phyloP scores from a whole-genome alignment of 2,329 filamentous ascomycete genomes.

The Purpureocillium takamizusanense region DNA sequence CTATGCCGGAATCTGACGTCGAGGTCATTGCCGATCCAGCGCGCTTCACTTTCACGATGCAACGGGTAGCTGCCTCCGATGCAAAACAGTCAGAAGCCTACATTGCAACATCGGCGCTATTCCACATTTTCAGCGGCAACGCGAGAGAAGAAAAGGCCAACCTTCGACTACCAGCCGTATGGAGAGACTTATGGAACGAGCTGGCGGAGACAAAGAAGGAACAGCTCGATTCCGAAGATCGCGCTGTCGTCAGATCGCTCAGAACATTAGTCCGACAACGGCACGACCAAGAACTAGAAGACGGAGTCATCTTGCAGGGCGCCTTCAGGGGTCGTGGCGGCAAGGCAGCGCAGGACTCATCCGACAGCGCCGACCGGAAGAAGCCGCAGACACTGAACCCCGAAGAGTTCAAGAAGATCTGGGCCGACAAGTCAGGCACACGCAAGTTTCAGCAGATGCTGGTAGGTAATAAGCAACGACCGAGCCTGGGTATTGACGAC shows the following conservation, averaged over 20 bases:
- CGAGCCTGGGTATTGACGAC: background rate
- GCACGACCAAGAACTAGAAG: conserved; percentile 59
- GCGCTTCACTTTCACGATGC: conserved; percentile 64
- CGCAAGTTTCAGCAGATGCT: conserved; percentile 72
- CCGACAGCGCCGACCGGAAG: conserved; percentile 39
- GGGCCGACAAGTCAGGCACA: conserved; percentile 47
- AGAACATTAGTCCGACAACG: conserved; percentile 61
- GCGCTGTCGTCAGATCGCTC: conserved; percentile 57
- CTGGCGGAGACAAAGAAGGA: conserved; percentile 63
- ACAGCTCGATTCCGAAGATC: conserved; percentile 61
- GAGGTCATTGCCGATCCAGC: conserved; percentile 36
- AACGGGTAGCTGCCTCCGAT: conserved; percentile 62
- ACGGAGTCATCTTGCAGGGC: conserved; percentile 67
- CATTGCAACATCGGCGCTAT: conserved; percentile 72
- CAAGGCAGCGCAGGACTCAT: conserved; percentile 36
- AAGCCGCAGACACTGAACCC: conserved; percentile 28
- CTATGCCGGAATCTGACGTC: conserved; percentile 25
- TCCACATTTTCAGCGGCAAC: conserved; percentile 69
- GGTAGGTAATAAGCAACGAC: conserved; percentile 23
- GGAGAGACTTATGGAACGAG: conserved; percentile 81
- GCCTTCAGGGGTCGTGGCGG: conserved; percentile 58
- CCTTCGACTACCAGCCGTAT: conserved; percentile 66
- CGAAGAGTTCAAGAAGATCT: conserved; percentile 48
- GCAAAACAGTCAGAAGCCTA: conserved; percentile 78
- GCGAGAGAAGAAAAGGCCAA: conserved; percentile 80